Conservation (phyloP, 2,329 filamentous ascomycete genomes). For the Coniosporium tulheliwenetii region DNA sequence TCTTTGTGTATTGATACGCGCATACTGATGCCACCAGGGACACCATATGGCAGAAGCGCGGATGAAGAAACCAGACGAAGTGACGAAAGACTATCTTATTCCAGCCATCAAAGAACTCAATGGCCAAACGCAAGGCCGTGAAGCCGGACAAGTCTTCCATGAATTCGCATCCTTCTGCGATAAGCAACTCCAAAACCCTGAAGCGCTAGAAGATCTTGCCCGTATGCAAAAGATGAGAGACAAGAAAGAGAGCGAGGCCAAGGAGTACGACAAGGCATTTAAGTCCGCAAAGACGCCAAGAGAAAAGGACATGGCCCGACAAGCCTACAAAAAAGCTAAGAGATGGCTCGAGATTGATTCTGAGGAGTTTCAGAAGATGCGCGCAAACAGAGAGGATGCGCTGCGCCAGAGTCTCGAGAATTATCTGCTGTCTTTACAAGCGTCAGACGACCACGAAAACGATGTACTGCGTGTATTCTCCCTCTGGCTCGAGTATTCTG, state of each 20-base stretch:
- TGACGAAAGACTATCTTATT: slow-evolving; percentile 72
- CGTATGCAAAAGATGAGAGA: slow-evolving; percentile 66
- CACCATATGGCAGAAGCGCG: slow-evolving; percentile 80
- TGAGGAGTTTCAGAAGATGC: slow-evolving; percentile 66
- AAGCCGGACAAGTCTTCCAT: slow-evolving; percentile 80
- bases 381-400: slow-evolving; percentile 63
- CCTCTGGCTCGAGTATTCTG: slow-evolving; percentile 79
- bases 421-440: slow-evolving; percentile 69
- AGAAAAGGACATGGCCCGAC: slow-evolving; percentile 36
- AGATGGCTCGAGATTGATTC: slow-evolving; percentile 86
- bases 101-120: slow-evolving; percentile 72
- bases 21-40: slow-evolving; percentile 31
- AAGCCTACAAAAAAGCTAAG: slow-evolving; percentile 54
- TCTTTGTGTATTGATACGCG: not conserved
- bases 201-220: slow-evolving; percentile 69
- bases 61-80: slow-evolving; percentile 78
- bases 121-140: slow-evolving; percentile 48
- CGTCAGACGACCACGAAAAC: slow-evolving; percentile 78
- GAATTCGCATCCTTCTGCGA: slow-evolving; percentile 95
- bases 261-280: slow-evolving; percentile 50
- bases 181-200: slow-evolving; percentile 75
- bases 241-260: slow-evolving; percentile 67
- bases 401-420: slow-evolving; percentile 84
- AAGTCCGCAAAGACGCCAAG: slow-evolving; percentile 26
- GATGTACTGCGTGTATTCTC: slow-evolving; percentile 86